Base-by-base conservation (phyloP, 768 basidiomycete genomes). In the Kwoniella dendrophila region DNA sequence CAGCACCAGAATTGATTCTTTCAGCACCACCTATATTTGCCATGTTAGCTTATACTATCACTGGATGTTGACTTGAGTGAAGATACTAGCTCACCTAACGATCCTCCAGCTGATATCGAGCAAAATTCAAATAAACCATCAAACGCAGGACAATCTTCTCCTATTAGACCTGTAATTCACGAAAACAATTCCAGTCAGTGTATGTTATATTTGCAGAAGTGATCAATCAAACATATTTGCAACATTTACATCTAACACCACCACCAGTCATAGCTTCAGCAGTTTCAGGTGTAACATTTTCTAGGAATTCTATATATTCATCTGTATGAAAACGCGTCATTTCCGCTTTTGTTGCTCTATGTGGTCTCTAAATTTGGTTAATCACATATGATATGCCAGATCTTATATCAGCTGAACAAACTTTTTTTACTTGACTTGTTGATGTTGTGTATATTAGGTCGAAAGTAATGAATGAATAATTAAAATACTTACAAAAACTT, bases 261-360 rank as follows among this genome's bases (percentile, higher is more conserved):
- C 88, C 85, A 67, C 86, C 89, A 1, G 90, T 92, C 72, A 96
- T 79, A 57, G 90, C 88, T 69, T 90, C 89, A 1, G 85, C 87
- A 3, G 90, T 95, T 79, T 99, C 96, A 0, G 94, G 94, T 0
- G 88, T 90, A 27, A 98, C 94, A 49, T 86, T 85, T 56, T 86
- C 83, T 45, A 99, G 81, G 71, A 98, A 95, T 71, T 98, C 87
- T 61, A 99, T 85, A 80, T 96, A 99, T 83, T 99, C 96, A 81
- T 99, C 96, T 22, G 95, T 92, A 78, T 99, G 96, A 80, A 98
- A 99, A 11, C 87, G 81, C n/a, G 90, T 88, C 89, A 99, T 89
- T 24, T 85, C 84, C 71, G 87, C 84, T 14, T 88, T 85, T 0
- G 85, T 83, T 3, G 90, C 87, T 20, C 90, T 83, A 67, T 82